Percentiles rank a stretch among this genome's conserved stretches.
Conservation (phyloP, 192 early-diverging fungal species). For the Phlyctochytrium planicorne region DNA sequence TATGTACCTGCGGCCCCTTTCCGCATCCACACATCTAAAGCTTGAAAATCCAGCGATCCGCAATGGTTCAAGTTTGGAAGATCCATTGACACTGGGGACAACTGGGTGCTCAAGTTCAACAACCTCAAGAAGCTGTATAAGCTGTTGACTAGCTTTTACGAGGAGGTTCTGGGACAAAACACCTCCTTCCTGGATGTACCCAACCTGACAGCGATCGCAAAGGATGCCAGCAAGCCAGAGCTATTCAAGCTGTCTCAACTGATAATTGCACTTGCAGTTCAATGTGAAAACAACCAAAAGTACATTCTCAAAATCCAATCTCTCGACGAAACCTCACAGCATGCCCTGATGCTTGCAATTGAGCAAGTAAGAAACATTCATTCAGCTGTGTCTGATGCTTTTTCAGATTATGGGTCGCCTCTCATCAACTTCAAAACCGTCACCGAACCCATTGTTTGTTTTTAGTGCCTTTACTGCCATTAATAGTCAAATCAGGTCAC, state of each 20-base stretch:
- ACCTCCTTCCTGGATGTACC: conserved; percentile 60
- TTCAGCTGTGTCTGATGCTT: no score
- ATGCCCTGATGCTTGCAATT: conserved; percentile 86
- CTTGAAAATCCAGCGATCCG: conserved; percentile 61
- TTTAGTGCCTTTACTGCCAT: no score
- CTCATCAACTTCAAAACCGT: neutral
- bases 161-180: conserved; percentile 77
- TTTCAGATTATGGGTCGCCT: conserved; percentile 14
- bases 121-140: conserved; percentile 89
- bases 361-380: conserved; percentile 75
- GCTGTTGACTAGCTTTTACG: conserved; percentile 80
- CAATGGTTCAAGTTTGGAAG: conserved; percentile 85
- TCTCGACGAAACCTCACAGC: conserved; percentile 70
- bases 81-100: conserved; percentile 73
- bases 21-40: neutral
- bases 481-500: no score
- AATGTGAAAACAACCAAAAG: conserved; percentile 76
- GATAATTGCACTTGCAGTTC: conserved; percentile 83
- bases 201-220: conserved; percentile 83
- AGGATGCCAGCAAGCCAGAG: conserved; percentile 71
- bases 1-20: conserved; percentile 47
- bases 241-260: conserved; percentile 78
- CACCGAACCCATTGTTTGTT: neutral
- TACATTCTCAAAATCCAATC: conserved; percentile 85
- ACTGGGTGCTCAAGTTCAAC: conserved; percentile 95